A percentile compares a stretch with the other conserved stretches of the same genome.
Evolutionary conservation across 1,284 basidiomycete genomes (phyloP).

Genomic region (Athelia psychrophila): DNA sequence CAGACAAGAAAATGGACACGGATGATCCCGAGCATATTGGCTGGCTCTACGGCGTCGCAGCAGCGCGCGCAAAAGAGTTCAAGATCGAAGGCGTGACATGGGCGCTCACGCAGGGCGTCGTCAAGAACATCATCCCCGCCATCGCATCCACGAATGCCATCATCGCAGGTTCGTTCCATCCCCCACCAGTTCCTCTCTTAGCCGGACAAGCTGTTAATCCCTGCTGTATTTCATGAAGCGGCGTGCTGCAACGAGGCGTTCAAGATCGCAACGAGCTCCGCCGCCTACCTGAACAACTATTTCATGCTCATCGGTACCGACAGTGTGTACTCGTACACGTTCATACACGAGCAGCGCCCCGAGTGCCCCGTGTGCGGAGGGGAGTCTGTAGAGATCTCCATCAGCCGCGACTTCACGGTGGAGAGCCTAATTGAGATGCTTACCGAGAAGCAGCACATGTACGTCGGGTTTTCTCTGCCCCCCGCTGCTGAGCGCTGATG

Average conservation of each 20-base stretch:
- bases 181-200: background rate
- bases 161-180: conserved; percentile 69
- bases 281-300: conserved; percentile 96
- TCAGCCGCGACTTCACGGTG: conserved; percentile 73
- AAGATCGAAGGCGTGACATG: conserved; percentile 98
- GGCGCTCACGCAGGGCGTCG: conserved; percentile 96
- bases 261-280: conserved; percentile 95
- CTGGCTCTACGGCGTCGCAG: conserved; percentile 87
- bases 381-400: conserved; percentile 71
- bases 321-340: conserved; percentile 96
- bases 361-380: conserved; percentile 99
- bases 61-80: conserved; percentile 84
- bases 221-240: conserved; percentile 55
- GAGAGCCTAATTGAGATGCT: conserved; percentile 85
- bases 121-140: conserved; percentile 99
- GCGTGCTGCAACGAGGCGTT: conserved; percentile 99
- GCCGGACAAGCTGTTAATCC: background rate
- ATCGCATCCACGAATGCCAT: conserved; percentile 97
- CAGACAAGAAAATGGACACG: conserved; percentile 93
- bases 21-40: conserved; percentile 97
- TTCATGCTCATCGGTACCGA: conserved; percentile 98
- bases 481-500: conserved; percentile 3
- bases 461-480: conserved; percentile 25
- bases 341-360: conserved; percentile 88
- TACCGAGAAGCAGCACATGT: conserved; percentile 86